Percentiles rank a stretch among this genome's conserved stretches.
These are phyloP conservation scores for Leccinum sublutescens DNA, from an alignment of 768 basidiomycete species.

Conservation along the genomic window DNA sequence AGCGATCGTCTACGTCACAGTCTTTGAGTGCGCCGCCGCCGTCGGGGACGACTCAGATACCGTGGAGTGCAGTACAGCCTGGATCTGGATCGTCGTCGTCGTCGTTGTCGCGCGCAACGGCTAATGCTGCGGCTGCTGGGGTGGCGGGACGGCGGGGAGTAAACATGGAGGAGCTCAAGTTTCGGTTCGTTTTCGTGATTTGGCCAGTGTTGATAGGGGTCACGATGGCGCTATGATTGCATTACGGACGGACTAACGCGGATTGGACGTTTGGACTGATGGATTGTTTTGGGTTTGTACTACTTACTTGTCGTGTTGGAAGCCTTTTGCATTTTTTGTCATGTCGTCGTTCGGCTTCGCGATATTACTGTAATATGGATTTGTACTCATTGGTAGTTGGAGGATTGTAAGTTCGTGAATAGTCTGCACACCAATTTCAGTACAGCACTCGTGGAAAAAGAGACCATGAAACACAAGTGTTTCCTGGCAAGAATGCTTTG, in stretches of 20 bases:
- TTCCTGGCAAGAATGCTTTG: too few species aligned
- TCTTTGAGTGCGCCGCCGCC: conserved; percentile 9
- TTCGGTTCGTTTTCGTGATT: conserved; percentile 48
- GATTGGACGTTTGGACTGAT: background rate
- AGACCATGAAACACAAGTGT: too few species aligned
- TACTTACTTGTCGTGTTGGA: background rate
- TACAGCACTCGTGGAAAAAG: too few species aligned
- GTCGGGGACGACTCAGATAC: conserved; percentile 6
- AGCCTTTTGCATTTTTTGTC: background rate
- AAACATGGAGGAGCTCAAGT: conserved; percentile 40
- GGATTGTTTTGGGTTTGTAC: background rate
- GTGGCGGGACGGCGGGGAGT: conserved; percentile 19
- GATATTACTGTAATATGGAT: background rate
- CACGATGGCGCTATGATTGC: conserved; percentile 47
- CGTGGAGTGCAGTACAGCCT: background rate
- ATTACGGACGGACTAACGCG: background rate
- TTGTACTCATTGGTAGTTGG: background rate
- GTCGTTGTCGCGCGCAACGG: conserved; percentile 6
- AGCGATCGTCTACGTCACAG: background rate
- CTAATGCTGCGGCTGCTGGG: conserved; percentile 10
- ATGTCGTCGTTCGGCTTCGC: background rate
- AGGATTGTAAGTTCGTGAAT: too few species aligned
- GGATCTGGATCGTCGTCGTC: background rate
- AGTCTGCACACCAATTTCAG: too few species aligned
- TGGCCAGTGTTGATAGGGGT: conserved; percentile 59